phyloP scores from a whole-genome alignment of 345 rosid genomes.

The Salix purpurea region DNA sequence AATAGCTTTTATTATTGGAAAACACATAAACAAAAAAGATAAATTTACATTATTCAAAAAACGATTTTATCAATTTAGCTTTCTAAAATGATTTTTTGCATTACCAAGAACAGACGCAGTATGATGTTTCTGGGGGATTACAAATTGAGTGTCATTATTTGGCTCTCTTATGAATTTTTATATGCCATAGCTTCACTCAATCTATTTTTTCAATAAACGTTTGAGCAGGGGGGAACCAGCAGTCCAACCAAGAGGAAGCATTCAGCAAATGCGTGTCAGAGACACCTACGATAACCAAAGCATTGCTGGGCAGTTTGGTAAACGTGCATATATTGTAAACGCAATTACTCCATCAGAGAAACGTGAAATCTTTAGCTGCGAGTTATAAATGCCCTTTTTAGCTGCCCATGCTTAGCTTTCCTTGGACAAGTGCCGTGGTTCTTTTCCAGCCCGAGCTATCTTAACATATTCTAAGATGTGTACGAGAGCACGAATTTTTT shows the following conservation, averaged over 20 bases:
- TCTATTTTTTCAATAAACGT: not conserved
- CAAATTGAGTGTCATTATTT: not conserved
- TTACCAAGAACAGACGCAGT: not conserved
- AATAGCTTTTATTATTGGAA: no score
- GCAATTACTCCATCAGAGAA: not conserved
- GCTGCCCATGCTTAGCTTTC: not conserved
- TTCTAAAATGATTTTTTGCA: no score
- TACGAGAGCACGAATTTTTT: no score
- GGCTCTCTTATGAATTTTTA: not conserved
- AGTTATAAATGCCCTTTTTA: not conserved
- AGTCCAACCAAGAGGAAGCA: conserved; percentile 4
- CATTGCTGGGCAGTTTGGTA: not conserved
- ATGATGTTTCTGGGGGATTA: not conserved
- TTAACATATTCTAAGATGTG: no score
- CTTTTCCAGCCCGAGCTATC: not conserved
- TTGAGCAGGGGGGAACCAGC: conserved; percentile 2
- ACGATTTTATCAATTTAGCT: no score
- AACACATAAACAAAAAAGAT: no score
- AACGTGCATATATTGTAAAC: conserved; percentile 1
- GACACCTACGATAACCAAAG: conserved; percentile 11
- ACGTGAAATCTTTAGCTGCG: no score
- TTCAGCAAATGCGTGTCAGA: not conserved
- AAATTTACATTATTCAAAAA: no score
- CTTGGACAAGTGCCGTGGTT: not conserved
- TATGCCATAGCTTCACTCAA: not conserved